Conservation (phyloP, 306 rosid genomes). For the Mimosa pudica region DNA sequence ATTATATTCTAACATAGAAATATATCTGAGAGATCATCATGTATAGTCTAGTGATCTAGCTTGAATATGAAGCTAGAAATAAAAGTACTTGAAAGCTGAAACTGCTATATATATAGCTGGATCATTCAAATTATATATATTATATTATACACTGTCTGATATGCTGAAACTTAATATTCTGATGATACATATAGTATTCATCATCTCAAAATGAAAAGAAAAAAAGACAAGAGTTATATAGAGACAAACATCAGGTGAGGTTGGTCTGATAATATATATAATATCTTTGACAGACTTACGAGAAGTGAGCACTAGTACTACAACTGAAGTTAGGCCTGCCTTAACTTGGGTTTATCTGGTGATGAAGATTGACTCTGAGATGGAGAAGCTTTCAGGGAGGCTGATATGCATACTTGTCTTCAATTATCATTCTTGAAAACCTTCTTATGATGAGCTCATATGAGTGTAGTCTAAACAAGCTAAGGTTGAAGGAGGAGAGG, state of each 20-base stretch:
- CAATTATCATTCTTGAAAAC: background rate
- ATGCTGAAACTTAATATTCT: background rate
- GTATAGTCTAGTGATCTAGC: background rate
- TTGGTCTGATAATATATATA: conserved; percentile 12
- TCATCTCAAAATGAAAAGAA: background rate
- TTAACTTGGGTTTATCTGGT: background rate
- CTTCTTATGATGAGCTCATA: background rate
- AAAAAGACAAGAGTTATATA: background rate
- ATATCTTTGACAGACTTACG: conserved; percentile 48
- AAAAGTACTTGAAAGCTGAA: background rate
- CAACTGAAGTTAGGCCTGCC: background rate
- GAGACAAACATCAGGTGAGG: background rate
- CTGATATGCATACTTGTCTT: background rate
- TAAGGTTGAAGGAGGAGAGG: background rate
- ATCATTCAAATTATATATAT: background rate
- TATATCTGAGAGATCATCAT: background rate
- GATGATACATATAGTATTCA: background rate
- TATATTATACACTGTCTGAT: conserved; percentile 1
- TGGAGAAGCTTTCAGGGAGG: conserved; percentile 22
- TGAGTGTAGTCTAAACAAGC: background rate
- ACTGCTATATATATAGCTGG: background rate
- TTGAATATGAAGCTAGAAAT: background rate
- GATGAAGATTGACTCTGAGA: background rate
- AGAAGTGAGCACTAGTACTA: conserved; percentile 46
- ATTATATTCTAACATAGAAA: no score